These are phyloP conservation scores for Phytopythium montanum DNA, from an alignment of 352 stramenopile genomes.

Conservation along the genomic window DNA sequence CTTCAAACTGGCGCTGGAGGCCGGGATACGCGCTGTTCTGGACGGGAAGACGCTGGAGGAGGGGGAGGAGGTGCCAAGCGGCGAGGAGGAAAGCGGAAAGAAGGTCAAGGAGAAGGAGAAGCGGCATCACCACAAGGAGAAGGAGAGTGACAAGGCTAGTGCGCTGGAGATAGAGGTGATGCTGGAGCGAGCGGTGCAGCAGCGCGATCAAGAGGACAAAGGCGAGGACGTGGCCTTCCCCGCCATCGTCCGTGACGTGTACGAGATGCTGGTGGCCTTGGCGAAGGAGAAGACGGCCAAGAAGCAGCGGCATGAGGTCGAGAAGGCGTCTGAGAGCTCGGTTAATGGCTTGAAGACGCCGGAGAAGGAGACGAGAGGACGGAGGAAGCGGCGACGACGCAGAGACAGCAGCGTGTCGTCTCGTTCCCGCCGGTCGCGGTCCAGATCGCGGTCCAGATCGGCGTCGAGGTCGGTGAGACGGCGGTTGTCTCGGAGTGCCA, in stretches of 20 bases:
- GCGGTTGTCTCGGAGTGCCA: constrained; percentile 24
- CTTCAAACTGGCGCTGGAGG: constrained; percentile 30
- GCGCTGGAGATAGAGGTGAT: constrained; percentile 7
- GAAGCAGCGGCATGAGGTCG: constrained; percentile 20
- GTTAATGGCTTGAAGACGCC: constrained; percentile 15
- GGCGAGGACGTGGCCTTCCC: constrained; percentile 23
- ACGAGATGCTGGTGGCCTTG: constrained; percentile 33
- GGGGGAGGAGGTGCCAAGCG: constrained; percentile 40
- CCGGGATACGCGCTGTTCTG: constrained; percentile 24
- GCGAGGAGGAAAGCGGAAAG: constrained; percentile 8
- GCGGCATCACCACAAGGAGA: not conserved
- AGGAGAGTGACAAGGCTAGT: constrained; percentile 5
- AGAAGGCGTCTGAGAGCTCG: not conserved
- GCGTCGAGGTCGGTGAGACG: constrained; percentile 9
- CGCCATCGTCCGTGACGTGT: constrained; percentile 33
- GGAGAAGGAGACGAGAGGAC: constrained; percentile 12
- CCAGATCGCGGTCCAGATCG: constrained; percentile 31
- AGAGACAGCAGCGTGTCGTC: constrained; percentile 21
- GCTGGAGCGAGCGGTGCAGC: constrained; percentile 23
- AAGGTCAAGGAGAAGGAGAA: not conserved
- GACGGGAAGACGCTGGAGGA: constrained; percentile 58
- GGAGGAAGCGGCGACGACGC: constrained; percentile 25
- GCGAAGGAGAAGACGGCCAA: constrained; percentile 23
- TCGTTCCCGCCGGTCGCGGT: constrained; percentile 29
- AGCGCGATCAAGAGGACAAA: constrained; percentile 12